Evolutionary conservation across 768 basidiomycete species (phyloP), one percentile per base, ranked within the genome.

Genomic region (Tylopilus vinaceipallidus): DNA sequence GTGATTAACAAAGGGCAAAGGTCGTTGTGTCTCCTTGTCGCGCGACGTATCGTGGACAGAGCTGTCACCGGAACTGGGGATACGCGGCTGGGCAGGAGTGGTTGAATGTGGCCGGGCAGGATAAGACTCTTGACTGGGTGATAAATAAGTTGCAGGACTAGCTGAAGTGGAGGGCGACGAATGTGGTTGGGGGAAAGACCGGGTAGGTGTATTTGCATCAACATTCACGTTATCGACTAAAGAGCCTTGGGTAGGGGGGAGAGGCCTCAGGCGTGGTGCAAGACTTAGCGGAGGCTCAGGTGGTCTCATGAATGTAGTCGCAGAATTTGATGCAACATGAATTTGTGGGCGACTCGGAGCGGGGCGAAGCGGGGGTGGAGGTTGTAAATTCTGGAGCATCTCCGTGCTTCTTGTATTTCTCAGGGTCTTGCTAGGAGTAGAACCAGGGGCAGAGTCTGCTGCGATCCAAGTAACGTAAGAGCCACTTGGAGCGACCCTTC

Each of bases 91-190:
- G 29, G 64, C 67, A 27, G 66, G 66, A 35, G 66, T 70, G 16
- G 84, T 82, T 27, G 86, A 87, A 42, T 75, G 80, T 2, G 86
- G 82, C 32, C 86, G 77, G n/a, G n/a, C n/a, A 17, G 80, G 75
- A 58, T 75, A 79, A 2, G 83, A 81, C 1, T 88, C 85, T 43
- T 75, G 72, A 47, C 61, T 72, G 6, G 80, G 74, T 14, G 79
- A 76, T 46, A 75, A 64, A 43, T 70, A 68, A 6, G 64, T 37
- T 19, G 58, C 53, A 43, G 57, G 42, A 29, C 56, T 55, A 6
- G 52, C 56, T 17, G 57, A 58, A 20, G 44, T 38, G 9, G 56
- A 48, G 22, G 64, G 54, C 11, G 63, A 58, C 9, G 66, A 35
- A 20, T 66, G 65, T n/a, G 57, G 43, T 24, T 66, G 64, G 5